These are phyloP conservation scores for Leptodermis oblonga DNA, from an alignment of 257 asterid species.

Conservation along the genomic window DNA sequence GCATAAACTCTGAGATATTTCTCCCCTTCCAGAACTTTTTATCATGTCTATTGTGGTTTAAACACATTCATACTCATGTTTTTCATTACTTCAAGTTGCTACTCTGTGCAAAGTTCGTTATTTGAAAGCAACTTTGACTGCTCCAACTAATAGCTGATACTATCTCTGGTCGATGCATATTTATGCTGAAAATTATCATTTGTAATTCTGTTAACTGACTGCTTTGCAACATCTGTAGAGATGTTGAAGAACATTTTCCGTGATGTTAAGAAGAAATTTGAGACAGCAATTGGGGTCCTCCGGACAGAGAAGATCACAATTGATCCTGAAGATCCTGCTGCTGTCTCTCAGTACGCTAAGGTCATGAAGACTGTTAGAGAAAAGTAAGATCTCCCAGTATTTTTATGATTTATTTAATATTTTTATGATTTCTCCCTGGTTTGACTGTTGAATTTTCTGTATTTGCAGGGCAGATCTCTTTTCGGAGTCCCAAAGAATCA, in stretches of 20 bases:
- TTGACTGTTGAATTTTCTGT: slow-evolving; percentile 9
- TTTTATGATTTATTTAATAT: slow-evolving; percentile 8
- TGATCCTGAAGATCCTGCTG: slow-evolving; percentile 86
- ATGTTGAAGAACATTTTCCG: slow-evolving; percentile 88
- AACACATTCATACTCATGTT: not conserved
- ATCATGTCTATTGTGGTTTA: not conserved
- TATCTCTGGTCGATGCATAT: not conserved
- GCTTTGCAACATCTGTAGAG: slow-evolving; percentile 47
- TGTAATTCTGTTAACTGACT: slow-evolving; percentile 29
- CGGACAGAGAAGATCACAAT: slow-evolving; percentile 85
- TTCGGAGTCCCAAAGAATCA: slow-evolving; percentile 87
- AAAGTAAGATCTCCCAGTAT: slow-evolving; percentile 50
- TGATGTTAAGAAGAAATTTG: slow-evolving; percentile 86
- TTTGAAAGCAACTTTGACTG: not conserved
- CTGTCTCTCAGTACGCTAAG: slow-evolving; percentile 80
- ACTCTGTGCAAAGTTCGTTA: not conserved
- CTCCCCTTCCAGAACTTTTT: not conserved
- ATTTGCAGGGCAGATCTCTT: slow-evolving; percentile 72
- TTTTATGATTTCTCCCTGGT: not conserved
- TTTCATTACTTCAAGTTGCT: not conserved
- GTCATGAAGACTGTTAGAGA: slow-evolving; percentile 79
- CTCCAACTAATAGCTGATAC: not conserved
- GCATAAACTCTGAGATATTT: not conserved
- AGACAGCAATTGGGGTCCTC: slow-evolving; percentile 76
- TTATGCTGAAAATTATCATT: slow-evolving; percentile 1